Conservation (phyloP, 2,329 filamentous ascomycete species). For the Lecanosticta acicola region DNA sequence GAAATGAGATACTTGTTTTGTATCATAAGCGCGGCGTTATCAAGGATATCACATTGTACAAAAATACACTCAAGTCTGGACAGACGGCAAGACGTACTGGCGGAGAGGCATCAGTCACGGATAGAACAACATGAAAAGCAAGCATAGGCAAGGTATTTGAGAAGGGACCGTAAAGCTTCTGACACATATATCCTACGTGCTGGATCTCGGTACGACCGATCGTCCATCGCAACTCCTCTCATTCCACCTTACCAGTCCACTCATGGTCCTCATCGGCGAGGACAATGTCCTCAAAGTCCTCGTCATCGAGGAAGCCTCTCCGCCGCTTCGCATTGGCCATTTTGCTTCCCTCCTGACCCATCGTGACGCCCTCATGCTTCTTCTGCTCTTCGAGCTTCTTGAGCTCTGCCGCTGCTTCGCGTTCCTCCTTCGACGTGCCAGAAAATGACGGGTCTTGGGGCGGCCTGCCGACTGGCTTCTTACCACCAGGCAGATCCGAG, state of each 20-base stretch:
- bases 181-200: no score
- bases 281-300: constrained; percentile 43
- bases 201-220: no score
- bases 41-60: not conserved
- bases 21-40: not conserved
- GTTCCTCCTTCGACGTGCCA: constrained; percentile 34
- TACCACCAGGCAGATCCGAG: not conserved
- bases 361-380: constrained; percentile 46
- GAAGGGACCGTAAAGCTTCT: no score
- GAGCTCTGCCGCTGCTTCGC: constrained; percentile 39
- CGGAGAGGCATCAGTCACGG: no score
- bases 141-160: no score
- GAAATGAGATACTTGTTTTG: not conserved
- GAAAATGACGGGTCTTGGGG: no score
- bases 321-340: constrained; percentile 50
- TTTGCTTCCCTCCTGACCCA: constrained; percentile 50
- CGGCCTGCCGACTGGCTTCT: no score
- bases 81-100: no score
- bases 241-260: not conserved
- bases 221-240: not conserved
- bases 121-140: no score
- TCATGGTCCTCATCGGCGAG: not conserved
- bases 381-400: constrained; percentile 49
- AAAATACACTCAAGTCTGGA: no score
- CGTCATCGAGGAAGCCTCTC: constrained; percentile 46